Percentiles rank a stretch among this genome's conserved stretches.
phyloP scores from a whole-genome alignment of 1,284 basidiomycete species.

The Boletus mariae region DNA sequence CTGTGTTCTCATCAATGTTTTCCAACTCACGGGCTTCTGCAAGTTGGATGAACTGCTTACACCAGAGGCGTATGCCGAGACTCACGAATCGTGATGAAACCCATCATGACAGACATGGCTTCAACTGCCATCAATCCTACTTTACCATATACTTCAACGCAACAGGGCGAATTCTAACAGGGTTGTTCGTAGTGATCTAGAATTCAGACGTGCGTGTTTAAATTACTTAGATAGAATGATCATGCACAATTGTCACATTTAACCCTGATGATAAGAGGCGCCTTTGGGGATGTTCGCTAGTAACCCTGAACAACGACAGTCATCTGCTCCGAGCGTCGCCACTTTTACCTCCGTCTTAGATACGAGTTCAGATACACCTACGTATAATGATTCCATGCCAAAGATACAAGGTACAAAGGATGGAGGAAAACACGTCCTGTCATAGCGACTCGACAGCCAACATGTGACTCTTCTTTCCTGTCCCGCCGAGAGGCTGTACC shows the following conservation, averaged over 20 bases:
- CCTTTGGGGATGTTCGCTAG: not conserved
- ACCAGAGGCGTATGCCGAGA: constrained; percentile 75
- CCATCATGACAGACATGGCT: constrained; percentile 18
- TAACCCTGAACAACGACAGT: no score
- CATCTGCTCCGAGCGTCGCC: not conserved
- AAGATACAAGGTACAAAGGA: constrained; percentile 4
- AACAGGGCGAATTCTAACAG: not conserved
- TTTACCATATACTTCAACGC: constrained; percentile 2
- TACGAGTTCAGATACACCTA: constrained; percentile 3
- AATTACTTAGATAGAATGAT: constrained; percentile 7
- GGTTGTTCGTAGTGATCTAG: constrained; percentile 2
- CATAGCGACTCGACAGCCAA: constrained; percentile 30
- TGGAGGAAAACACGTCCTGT: constrained; percentile 1
- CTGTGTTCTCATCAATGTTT: constrained; percentile 27
- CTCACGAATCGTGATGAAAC: constrained; percentile 49
- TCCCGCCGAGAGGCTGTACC: not conserved
- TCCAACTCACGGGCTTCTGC: not conserved
- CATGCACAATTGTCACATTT: not conserved
- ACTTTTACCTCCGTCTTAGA: no score
- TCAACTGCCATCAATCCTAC: constrained; percentile 32
- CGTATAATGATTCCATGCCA: not conserved
- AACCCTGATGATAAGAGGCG: no score
- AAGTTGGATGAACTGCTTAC: constrained; percentile 76
- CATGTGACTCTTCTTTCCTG: constrained; percentile 5
- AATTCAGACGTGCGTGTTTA: constrained; percentile 8